Percentiles rank a stretch among this genome's conserved stretches.
Conservation (phyloP, 495 filamentous ascomycete genomes). For the Choiromyces venosus region DNA sequence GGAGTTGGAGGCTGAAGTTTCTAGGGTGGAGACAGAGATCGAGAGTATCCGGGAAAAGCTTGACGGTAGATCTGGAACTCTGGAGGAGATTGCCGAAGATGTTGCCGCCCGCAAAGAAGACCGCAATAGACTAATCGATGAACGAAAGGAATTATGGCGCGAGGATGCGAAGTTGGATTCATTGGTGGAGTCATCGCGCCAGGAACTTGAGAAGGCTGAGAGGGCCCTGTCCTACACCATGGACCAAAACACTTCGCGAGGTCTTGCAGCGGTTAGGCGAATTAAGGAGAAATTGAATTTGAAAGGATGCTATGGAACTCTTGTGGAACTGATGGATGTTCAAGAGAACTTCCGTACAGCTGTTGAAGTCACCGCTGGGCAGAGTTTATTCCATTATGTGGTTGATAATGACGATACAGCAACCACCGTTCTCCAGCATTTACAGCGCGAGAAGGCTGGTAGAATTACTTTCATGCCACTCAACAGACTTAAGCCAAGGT, state of each 20-base stretch:
- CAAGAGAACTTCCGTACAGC: constrained; percentile 79
- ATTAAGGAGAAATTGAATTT: constrained; percentile 72
- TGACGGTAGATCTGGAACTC: constrained; percentile 69
- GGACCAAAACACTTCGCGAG: constrained; percentile 78
- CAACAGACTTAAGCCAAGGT: constrained; percentile 64
- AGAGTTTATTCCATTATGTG: constrained; percentile 92
- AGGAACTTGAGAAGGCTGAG: constrained; percentile 71
- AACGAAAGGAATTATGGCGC: constrained; percentile 84
- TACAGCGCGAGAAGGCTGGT: constrained; percentile 75
- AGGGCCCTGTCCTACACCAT: constrained; percentile 72
- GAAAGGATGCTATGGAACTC: constrained; percentile 82
- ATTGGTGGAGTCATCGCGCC: constrained; percentile 63
- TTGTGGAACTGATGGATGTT: constrained; percentile 85
- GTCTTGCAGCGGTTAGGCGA: constrained; percentile 72
- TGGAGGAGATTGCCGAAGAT: constrained; percentile 63
- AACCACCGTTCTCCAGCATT: constrained; percentile 67
- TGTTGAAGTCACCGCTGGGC: constrained; percentile 86
- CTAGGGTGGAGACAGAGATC: constrained; percentile 65
- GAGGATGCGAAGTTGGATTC: constrained; percentile 83
- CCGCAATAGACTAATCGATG: constrained; percentile 72
- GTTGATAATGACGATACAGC: constrained; percentile 90
- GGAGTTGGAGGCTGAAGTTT: constrained; percentile 64
- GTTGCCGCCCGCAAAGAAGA: constrained; percentile 74
- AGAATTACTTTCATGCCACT: constrained; percentile 93
- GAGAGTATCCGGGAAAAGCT: constrained; percentile 64